Conservation (phyloP, 139 green algal species). For the Coelastrella sp. region DNA sequence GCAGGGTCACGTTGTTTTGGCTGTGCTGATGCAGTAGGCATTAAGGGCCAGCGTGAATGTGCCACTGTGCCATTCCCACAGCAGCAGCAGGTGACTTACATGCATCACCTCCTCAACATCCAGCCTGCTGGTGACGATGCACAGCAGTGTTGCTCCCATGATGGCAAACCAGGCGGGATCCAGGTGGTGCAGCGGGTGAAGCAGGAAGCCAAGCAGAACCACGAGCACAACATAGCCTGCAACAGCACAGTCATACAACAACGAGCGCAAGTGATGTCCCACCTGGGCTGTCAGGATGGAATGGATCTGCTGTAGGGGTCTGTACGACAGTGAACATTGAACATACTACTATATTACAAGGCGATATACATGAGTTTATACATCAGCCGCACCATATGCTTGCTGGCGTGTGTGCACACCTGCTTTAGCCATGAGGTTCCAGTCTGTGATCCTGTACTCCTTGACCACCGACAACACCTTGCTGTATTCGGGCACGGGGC, state of each 20-base stretch:
- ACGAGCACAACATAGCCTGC: conserved; percentile 56
- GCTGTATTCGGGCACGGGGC: conserved; percentile 43
- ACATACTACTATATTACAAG: too few species aligned
- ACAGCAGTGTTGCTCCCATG: conserved; percentile 62
- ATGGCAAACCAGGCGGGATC: conserved; percentile 66
- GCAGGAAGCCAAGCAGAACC: conserved; percentile 69
- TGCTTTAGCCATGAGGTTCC: conserved; percentile 53
- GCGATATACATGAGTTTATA: too few species aligned
- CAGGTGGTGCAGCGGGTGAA: conserved; percentile 69
- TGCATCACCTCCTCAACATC: conserved; percentile 59
- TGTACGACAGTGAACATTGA: too few species aligned
- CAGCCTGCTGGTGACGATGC: conserved; percentile 50
- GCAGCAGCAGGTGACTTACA: conserved; percentile 1
- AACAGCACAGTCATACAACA: not conserved
- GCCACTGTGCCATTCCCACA: too few species aligned
- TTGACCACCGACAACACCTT: not conserved
- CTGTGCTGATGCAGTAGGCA: too few species aligned
- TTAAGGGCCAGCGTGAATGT: too few species aligned
- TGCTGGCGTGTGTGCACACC: not conserved
- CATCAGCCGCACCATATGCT: too few species aligned
- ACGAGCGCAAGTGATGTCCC: not conserved
- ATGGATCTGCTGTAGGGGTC: too few species aligned
- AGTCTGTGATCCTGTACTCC: conserved; percentile 52
- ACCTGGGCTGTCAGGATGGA: too few species aligned
- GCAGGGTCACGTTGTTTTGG: too few species aligned